Base-by-base conservation (phyloP, 495 filamentous ascomycete species). In the Chaetomium tenue region DNA sequence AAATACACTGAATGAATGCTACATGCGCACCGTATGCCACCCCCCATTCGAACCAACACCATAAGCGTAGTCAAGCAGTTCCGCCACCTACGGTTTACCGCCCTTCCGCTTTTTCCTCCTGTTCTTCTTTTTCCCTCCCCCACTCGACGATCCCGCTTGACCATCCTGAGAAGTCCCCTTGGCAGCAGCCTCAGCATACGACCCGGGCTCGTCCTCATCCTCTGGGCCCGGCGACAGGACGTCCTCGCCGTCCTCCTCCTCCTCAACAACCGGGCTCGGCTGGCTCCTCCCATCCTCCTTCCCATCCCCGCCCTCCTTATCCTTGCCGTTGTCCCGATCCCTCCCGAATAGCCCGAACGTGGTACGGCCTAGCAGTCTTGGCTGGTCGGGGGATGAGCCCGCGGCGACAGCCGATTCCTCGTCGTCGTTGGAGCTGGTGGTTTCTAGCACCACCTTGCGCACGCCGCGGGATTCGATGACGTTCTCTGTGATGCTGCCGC, bases 401-500 rank as follows among this genome's bases (percentile, higher is more conserved):
- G 54, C 67, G 52, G 58, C 58, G 9, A 66, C 71, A n/a, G 72
- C 75, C 47, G 57, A 53, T 16, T 72, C 72, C 2, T 74, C 76
- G 11, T 78, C 77, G 16, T 74, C 74, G 50, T 74, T 72, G 5
- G 77, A 77, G 68, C 82, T 86, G 22, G 82, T 88, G 46, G 88
- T 86, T 67, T 93, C 89, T 13, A 97, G 83, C 12, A 97, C 86
- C 13, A 94, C 86, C 77, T 97, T 97, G 48, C 88, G 87, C 39
- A 95, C 83, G 2, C 92, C 92, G 51, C 89, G 88, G 13, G 89
- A 80, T 72, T 96, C 91, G 44, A 95, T 78, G 22, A 92, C 83
- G 69, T 92, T 92, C 75, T 96, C 91, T 0, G 91, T 93, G 69
- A 97, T 96, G 74, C 88, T 92, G 13, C 92, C 92, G 68, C 89